These are phyloP conservation scores for Grammothele lineata DNA, from an alignment of 768 basidiomycete species.

Conservation along the genomic window DNA sequence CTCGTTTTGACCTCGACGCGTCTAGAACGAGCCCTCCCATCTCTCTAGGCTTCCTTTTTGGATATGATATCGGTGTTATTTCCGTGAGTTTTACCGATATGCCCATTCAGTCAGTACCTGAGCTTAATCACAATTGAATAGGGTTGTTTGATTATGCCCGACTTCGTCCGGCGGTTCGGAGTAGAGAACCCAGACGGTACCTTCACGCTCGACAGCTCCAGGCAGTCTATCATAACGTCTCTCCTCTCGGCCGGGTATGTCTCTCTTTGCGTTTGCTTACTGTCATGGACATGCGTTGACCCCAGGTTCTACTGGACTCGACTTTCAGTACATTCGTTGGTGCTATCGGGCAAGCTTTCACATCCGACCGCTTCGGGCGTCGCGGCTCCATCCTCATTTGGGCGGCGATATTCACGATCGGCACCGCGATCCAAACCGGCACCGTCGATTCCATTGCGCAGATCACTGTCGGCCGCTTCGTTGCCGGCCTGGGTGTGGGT, in stretches of 20 bases:
- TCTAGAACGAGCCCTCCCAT: too few species aligned
- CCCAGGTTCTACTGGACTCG: not conserved
- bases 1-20: too few species aligned
- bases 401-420: constrained; percentile 68
- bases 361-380: constrained; percentile 68
- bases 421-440: constrained; percentile 66
- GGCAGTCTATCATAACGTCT: constrained; percentile 77
- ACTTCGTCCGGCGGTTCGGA: constrained; percentile 70
- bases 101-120: too few species aligned
- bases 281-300: not conserved
- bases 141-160: constrained; percentile 79
- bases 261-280: not conserved
- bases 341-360: constrained; percentile 67
- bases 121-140: too few species aligned
- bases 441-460: constrained; percentile 57
- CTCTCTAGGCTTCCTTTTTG: constrained; percentile 55
- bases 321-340: constrained; percentile 32
- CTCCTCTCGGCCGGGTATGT: constrained; percentile 69
- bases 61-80: constrained; percentile 76
- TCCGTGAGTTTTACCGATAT: constrained; percentile 58
- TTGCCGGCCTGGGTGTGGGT: constrained; percentile 76
- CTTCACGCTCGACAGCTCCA: constrained; percentile 50
- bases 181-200: constrained; percentile 42
- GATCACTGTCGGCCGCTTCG: constrained; percentile 67
- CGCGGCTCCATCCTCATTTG: constrained; percentile 73